Evolutionary conservation across 164 flowering plant genomes (phyloP).

Genomic region (Magnolia officinalis): DNA sequence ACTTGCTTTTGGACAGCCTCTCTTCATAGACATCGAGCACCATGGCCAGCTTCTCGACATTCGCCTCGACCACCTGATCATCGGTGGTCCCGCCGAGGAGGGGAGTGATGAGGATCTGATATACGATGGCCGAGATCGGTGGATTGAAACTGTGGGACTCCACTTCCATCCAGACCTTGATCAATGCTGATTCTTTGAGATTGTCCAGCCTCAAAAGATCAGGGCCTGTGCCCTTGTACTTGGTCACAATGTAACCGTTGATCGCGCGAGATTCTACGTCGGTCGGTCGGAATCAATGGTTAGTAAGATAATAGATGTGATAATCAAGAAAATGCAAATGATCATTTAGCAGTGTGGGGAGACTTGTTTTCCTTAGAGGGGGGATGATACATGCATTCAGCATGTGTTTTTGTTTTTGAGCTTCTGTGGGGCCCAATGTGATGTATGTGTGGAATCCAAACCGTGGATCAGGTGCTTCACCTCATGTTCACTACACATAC

Average conservation of each 20-base stretch:
- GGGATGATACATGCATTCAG: no score
- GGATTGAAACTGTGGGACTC: constrained; percentile 11
- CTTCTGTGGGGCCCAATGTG: no score
- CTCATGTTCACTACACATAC: no score
- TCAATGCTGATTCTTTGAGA: constrained; percentile 4
- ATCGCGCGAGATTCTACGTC: constrained; percentile 14
- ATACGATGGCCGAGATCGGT: constrained; percentile 1
- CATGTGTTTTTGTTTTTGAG: no score
- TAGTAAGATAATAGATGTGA: no score
- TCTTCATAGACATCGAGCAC: constrained; percentile 18
- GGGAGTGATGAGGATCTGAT: constrained; percentile 5
- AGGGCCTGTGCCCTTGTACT: constrained; percentile 12
- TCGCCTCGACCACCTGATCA: neutral
- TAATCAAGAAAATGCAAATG: no score
- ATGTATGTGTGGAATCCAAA: no score
- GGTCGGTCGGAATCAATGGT: no score
- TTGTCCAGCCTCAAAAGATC: constrained; percentile 2
- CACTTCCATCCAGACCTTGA: constrained; percentile 14
- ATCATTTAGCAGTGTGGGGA: no score
- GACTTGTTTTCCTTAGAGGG: no score
- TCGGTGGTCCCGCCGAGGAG: neutral
- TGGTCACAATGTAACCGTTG: constrained; percentile 9
- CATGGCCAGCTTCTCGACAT: constrained; percentile 7
- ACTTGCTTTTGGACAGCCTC: constrained; percentile 13
- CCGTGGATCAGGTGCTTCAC: no score